Evolutionary conservation across 2,329 filamentous ascomycete genomes (phyloP).

Genomic region (Leptographium radiaticola): DNA sequence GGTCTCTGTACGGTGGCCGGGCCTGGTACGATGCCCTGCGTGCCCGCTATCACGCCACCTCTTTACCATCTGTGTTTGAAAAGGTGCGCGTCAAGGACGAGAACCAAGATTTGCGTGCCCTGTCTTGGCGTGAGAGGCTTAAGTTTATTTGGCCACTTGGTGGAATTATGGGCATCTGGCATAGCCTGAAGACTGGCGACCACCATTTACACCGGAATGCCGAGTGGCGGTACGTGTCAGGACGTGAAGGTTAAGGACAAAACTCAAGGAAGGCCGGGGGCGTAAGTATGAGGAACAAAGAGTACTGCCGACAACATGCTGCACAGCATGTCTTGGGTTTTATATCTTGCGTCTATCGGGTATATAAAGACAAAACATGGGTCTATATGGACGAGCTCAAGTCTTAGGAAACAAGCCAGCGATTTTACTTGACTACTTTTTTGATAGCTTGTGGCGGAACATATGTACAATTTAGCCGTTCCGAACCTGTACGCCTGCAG

Average conservation of each 20-base stretch:
- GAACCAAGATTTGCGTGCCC: neutral
- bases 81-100: slow-evolving; percentile 37
- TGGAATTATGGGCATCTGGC: slow-evolving; percentile 45
- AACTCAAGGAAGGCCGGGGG: neutral
- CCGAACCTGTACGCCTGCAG: too few relatives aligned
- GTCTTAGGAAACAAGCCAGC: too few relatives aligned
- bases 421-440: too few relatives aligned
- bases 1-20: slow-evolving; percentile 45
- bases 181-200: slow-evolving; percentile 42
- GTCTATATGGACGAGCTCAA: too few relatives aligned
- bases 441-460: too few relatives aligned
- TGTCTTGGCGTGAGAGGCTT: slow-evolving; percentile 25
- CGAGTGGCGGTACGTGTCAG: slow-evolving; percentile 31
- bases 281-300: too few relatives aligned
- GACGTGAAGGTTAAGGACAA: too few relatives aligned
- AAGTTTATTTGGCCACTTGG: slow-evolving; percentile 41
- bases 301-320: too few relatives aligned
- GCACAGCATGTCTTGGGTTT: neutral
- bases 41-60: slow-evolving; percentile 44
- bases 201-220: slow-evolving; percentile 38
- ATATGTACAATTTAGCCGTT: too few relatives aligned
- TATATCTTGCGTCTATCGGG: neutral
- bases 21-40: slow-evolving; percentile 49
- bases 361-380: neutral
- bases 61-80: slow-evolving; percentile 54